Evolutionary conservation across 2,329 filamentous ascomycete species (phyloP), one percentile per base, ranked within the genome.

Genomic region (Talaromyces sp.): DNA sequence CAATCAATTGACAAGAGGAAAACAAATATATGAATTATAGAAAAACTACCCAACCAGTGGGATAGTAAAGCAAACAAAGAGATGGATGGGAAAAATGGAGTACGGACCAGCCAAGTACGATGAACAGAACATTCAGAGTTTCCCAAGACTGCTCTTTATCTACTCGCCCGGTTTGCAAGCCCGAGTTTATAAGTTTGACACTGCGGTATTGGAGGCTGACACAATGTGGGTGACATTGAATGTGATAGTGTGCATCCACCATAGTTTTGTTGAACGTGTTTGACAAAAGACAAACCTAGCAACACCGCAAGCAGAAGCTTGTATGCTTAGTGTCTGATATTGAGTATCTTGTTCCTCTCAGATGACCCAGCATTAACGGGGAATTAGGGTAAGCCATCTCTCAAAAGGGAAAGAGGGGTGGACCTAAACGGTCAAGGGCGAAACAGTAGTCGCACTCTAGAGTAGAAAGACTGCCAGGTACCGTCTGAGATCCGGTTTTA

Each of bases 11-110:
- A 27, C 5, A 24, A 53, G 31, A 56, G 41, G 32, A 26, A 51
- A 31, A 68, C 41, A 56, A 64, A 58, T 62, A 67, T 64, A 67
- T 69, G 71, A 62, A 67, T n/a, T 65, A 67, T 69, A 71, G 63
- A 77, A 81, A 80, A 74, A 76, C 76, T 78, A 77, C 80, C 80
- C 80, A 81, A 73, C 80, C 80, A 80, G 80, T 81, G 80, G 79
- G 79, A 77, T 80, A 74, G 76, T 76, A 73, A 68, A 63, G 24
- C 17, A 57, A 52, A 56, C n/a, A 38, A 52, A 43, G 19, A 62
- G 49, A 56, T 7, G 59, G 52, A 51, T 17, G 13, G 13, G n/a
- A 53, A 62, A 29, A 14, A 38, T 56, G n/a, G n/a, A n/a, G n/a
- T n/a, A n/a, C n/a, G 56, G 57, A 35, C 60, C 60, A 50, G 57